Evolutionary conservation across 371 early-diverging fungal genomes (phyloP), one percentile per base, ranked within the genome.

Genomic region (Actinomortierella ambigua): DNA sequence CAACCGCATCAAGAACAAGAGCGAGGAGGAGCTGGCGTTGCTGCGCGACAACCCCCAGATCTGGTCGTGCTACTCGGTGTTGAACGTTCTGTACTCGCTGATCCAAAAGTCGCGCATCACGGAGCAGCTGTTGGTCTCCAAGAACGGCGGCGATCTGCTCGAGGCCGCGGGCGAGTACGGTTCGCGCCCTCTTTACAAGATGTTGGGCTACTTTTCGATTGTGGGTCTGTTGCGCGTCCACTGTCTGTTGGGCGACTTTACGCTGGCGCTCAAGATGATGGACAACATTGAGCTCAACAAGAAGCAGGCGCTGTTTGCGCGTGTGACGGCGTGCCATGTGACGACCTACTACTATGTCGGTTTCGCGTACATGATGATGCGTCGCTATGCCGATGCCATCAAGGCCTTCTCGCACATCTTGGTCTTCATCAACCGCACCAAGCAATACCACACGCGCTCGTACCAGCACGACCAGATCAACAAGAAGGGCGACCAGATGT

Each of bases 321-420:
- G 95, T 44, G 96, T 97, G 8, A 95, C 94, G 26, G 95, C 95
- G 3, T 96, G 98, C 84, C 95, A 96, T 75, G 94, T 97, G 47
- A 94, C 96, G 20, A 91, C 95, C 15, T 96, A 92, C 84, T 97
- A 97, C 82, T 95, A 96, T 77, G 91, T 96, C 53, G 97, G 96
- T 50, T 96, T 95, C 70, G 90, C 96, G 29, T 97, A 96, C 85
- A 88, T 95, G 93, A 97, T 97, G 98, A 92, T 96, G 91, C 85
- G 96, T 55, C 85, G 98, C 50, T 97, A 95, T 71, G 88, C 95
- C 42, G 98, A 97, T 73, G 98, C 98, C 55, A 94, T 95, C 84
- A 91, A 90, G 77, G 87, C 92, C 22, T 95, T 95, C 82, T 88
- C 93, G 18, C 93, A 93, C 69, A 91, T 96, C 70, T 85, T 95